Evolutionary conservation across 2,329 filamentous ascomycete genomes (phyloP).

Genomic region (Alternaria atra): DNA sequence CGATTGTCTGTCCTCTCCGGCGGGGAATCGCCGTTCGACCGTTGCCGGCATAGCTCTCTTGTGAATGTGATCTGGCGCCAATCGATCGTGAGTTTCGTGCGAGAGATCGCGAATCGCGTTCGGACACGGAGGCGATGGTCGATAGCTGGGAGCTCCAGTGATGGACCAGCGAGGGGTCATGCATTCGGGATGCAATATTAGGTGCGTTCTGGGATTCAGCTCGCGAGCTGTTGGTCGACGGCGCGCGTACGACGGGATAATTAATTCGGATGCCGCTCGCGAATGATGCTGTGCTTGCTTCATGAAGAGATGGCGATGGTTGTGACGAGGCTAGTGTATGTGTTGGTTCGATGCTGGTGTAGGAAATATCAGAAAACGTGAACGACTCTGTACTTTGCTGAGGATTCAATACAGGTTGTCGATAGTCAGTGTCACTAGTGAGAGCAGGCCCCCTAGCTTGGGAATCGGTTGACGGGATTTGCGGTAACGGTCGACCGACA

Average conservation of each 20-base stretch:
- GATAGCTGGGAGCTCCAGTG: conserved; percentile 54
- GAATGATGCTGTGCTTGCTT: conserved; percentile 45
- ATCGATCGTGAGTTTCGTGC: conserved; percentile 44
- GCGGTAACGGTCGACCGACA: conserved; percentile 34
- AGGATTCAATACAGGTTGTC: conserved; percentile 37
- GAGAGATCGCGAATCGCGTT: conserved; percentile 48
- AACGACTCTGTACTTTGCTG: conserved; percentile 47
- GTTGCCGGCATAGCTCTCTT: conserved; percentile 39
- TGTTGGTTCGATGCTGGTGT: conserved; percentile 45
- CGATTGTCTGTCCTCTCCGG: conserved; percentile 44
- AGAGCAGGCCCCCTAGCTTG: conserved; percentile 45
- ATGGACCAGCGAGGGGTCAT: conserved; percentile 47
- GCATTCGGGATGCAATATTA: conserved; percentile 52
- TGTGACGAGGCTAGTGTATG: conserved; percentile 33
- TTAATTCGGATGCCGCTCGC: conserved; percentile 47
- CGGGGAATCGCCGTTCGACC: conserved; percentile 35
- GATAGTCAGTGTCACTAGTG: conserved; percentile 41
- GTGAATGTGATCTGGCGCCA: conserved; percentile 43
- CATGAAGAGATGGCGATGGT: conserved; percentile 46
- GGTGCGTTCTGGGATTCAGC: conserved; percentile 46
- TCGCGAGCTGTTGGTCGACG: conserved; percentile 49
- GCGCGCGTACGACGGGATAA: conserved; percentile 48
- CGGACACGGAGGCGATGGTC: conserved; percentile 49
- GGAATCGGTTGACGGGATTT: conserved; percentile 40
- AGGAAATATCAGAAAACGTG: conserved; percentile 48